phyloP scores from a whole-genome alignment of 257 asterid species.

The Solanum chaucha region DNA sequence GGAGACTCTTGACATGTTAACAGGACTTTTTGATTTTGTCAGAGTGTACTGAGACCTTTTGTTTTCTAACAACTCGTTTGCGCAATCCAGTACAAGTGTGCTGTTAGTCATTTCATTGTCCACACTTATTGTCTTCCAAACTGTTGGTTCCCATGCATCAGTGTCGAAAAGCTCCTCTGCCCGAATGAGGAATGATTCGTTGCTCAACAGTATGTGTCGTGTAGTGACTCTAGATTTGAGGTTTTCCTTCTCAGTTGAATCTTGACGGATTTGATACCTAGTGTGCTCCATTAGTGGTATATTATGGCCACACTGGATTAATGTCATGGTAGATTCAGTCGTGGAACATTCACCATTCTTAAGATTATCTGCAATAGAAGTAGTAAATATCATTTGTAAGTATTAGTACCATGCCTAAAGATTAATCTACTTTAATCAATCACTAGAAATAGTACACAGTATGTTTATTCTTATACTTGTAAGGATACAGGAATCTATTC shows the following conservation, averaged over 20 bases:
- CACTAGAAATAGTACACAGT: background rate
- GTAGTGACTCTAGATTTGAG: slow-evolving; percentile 3
- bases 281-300: slow-evolving; percentile 3
- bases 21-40: background rate
- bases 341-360: slow-evolving; percentile 7
- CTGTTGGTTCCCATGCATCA: background rate
- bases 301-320: slow-evolving; percentile 1
- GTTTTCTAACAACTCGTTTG: slow-evolving; percentile 18
- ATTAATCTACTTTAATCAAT: background rate
- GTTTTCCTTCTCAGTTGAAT: slow-evolving; percentile 5
- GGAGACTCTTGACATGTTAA: background rate
- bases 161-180: slow-evolving; percentile 22
- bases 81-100: slow-evolving; percentile 17
- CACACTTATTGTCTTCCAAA: background rate
- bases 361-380: slow-evolving; percentile 28
- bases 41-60: slow-evolving; percentile 8
- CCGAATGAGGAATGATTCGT: slow-evolving; percentile 15
- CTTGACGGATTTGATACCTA: background rate
- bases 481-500: background rate
- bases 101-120: background rate
- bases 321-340: slow-evolving; percentile 6
- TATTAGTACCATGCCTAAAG: background rate
- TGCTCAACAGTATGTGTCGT: slow-evolving; percentile 26
- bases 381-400: background rate
- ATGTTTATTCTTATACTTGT: background rate